A percentile compares a stretch with the other conserved stretches of the same genome.
These are phyloP conservation scores for Naganishia sp. DNA, from an alignment of 1,284 basidiomycete species.

Conservation along the genomic window DNA sequence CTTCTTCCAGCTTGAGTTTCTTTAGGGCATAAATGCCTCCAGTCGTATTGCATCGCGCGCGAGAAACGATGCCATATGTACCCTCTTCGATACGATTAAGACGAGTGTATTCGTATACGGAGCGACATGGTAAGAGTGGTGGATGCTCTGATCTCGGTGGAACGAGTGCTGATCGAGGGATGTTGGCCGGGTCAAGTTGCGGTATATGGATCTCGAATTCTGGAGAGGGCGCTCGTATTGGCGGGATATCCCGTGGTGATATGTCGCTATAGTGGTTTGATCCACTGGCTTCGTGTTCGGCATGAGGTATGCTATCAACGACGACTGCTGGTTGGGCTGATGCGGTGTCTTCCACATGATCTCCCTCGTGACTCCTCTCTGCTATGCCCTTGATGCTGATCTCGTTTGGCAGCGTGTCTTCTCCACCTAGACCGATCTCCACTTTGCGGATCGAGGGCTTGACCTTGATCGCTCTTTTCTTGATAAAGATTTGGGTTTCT, in stretches of 20 bases:
- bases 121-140: constrained; percentile 74
- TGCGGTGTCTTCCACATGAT: constrained; percentile 3
- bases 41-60: constrained; percentile 88
- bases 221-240: background rate
- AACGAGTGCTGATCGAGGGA: constrained; percentile 56
- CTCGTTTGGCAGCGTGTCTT: background rate
- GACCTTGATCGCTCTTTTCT: constrained; percentile 21
- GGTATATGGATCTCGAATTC: constrained; percentile 4
- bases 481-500: constrained; percentile 19
- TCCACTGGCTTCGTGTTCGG: background rate
- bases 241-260: background rate
- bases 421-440: background rate
- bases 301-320: background rate
- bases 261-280: background rate
- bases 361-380: background rate
- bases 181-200: background rate
- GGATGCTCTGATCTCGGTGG: constrained; percentile 75
- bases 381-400: constrained; percentile 26
- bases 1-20: constrained; percentile 96
- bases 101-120: constrained; percentile 87
- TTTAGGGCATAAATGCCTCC: constrained; percentile 95
- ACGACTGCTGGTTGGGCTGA: background rate
- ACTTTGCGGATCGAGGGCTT: constrained; percentile 17
- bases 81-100: constrained; percentile 99
- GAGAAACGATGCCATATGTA: constrained; percentile 95